Base-by-base conservation (phyloP, 306 rosid species). In the Malus sylvestris region DNA sequence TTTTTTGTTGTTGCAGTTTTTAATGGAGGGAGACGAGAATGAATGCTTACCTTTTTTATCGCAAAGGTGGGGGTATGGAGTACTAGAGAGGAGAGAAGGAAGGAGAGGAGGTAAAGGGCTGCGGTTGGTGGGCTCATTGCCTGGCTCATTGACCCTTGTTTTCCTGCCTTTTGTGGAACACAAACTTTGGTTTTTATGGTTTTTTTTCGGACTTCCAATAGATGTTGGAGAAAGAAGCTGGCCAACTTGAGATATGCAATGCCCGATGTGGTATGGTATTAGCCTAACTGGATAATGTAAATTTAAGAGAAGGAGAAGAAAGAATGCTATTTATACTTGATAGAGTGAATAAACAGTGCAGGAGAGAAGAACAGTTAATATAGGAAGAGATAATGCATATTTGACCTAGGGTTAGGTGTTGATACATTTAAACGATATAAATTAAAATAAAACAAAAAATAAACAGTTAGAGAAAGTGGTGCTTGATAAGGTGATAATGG, bases 31-130 rank as follows among this genome's bases (percentile, higher is more conserved):
- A 46, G 67, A 16, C 44, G 46, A 59, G 53, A 72, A 29, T n/a
- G 44, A 35, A 74, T 86, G 86, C 64, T 85, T 19, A 90, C 98
- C 94, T 83, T 87, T 88, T 89, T 83, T 7, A 75, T 44, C 55
- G 96, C 91, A 76, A 78, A 80, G 75, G 76, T 63, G 67, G 90
- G 85, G 22, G n/a, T 79, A 51, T 53, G 83, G 35, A 86, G 76
- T 14, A 79, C 71, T 2, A 83, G 75, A 73, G 66, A 79, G 66
- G 80, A 68, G 73, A 84, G 67, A 80, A 84, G 85, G 67, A 81
- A 62, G 58, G 44, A 53, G 38, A 83, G 79, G 70, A 87, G 85
- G 46, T 25, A 51, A 74, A 62, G 49, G 81, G 80, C 27, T 35
- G 83, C 14, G 64, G 42, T 27, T 67, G 76, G 8, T 44, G 72